Percentiles rank a stretch among this genome's conserved stretches.
phyloP scores from a whole-genome alignment of 2,329 filamentous ascomycete species.

The Coniella lustricola region DNA sequence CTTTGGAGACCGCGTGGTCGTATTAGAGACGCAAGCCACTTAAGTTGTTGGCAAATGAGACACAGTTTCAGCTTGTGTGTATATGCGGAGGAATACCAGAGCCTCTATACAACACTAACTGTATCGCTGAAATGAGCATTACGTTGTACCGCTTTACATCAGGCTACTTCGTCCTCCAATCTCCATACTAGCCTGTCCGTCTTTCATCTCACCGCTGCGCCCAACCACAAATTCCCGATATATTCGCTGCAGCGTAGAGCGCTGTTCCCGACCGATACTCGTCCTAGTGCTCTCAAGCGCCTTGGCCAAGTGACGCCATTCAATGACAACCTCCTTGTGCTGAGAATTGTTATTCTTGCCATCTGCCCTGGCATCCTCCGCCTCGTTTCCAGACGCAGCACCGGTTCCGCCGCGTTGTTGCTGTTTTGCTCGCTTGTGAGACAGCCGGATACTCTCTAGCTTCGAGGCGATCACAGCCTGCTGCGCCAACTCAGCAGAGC shows the following conservation, averaged over 20 bases:
- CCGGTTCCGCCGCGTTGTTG: slow-evolving; percentile 29
- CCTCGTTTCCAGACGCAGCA: slow-evolving; percentile 14
- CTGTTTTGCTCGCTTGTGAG: slow-evolving; percentile 56
- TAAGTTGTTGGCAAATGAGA: too few relatives aligned
- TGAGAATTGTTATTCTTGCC: slow-evolving; percentile 14
- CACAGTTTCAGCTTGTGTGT: too few relatives aligned
- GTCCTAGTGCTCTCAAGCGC: slow-evolving; percentile 70
- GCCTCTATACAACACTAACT: background rate
- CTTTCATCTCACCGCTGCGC: slow-evolving; percentile 89
- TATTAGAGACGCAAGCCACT: background rate
- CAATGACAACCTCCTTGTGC: slow-evolving; percentile 66
- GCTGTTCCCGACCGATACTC: slow-evolving; percentile 76
- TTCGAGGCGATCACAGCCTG: slow-evolving; percentile 75
- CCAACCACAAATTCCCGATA: slow-evolving; percentile 91
- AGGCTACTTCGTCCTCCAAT: slow-evolving; percentile 87
- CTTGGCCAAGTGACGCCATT: slow-evolving; percentile 75
- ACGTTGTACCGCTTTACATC: slow-evolving; percentile 55
- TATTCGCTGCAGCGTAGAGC: slow-evolving; percentile 66
- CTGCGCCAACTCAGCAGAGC: slow-evolving; percentile 58
- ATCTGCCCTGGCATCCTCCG: slow-evolving; percentile 20
- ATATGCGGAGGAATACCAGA: background rate
- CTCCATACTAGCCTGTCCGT: slow-evolving; percentile 84
- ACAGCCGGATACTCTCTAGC: slow-evolving; percentile 68
- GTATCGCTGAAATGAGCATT: too few relatives aligned
- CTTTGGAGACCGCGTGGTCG: background rate